phyloP scores from a whole-genome alignment of 192 early-diverging fungal species.

The Phlyctochytrium planicorne region DNA sequence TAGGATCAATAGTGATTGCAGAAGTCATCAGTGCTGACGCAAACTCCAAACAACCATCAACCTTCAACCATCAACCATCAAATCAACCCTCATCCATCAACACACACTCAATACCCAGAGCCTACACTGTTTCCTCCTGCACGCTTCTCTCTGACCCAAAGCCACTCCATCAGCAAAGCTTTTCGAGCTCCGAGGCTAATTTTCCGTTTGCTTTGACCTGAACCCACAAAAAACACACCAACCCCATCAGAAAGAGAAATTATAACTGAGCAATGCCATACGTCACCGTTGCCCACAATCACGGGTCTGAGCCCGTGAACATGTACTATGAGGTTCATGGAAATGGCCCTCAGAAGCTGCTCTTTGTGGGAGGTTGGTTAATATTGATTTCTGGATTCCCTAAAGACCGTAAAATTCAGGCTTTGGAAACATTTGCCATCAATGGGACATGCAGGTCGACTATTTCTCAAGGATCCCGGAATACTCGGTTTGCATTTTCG shows the following conservation, averaged over 20 bases:
- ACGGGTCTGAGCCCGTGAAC: conserved; percentile 26
- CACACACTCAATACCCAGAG: no score
- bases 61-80: no score
- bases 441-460: conserved; percentile 32
- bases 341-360: conserved; percentile 15
- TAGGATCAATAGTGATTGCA: no score
- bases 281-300: conserved; percentile 10
- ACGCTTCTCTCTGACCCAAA: no score
- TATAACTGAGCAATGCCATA: conserved; percentile 32
- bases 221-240: no score
- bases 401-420: conserved; percentile 16
- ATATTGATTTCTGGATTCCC: neutral
- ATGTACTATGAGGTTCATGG: conserved; percentile 35
- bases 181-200: no score
- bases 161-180: no score
- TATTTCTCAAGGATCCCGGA: conserved; percentile 19
- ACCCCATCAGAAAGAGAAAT: neutral
- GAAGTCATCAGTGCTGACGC: no score
- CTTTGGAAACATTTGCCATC: conserved; percentile 34
- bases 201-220: no score
- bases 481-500: conserved; percentile 36
- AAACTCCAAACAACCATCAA: no score
- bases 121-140: no score
- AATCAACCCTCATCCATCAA: no score
- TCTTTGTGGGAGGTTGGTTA: conserved; percentile 28